Evolutionary conservation across 2,329 filamentous ascomycete genomes (phyloP).

Genomic region (Lachnellula willkommii): DNA sequence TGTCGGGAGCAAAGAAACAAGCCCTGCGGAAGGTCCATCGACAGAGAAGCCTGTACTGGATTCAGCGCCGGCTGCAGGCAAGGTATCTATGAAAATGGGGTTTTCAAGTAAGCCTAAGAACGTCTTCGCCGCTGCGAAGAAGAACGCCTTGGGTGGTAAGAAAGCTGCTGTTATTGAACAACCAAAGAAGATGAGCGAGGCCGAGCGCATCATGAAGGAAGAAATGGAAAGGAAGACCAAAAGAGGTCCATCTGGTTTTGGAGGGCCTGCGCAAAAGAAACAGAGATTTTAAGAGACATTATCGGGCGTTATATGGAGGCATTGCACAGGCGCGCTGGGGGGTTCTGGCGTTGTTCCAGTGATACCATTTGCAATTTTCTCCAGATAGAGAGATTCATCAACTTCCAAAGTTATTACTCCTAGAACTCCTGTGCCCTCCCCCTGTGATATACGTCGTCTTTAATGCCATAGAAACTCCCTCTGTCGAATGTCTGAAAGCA

Average conservation of each 20-base stretch:
- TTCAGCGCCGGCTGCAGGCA: constrained; percentile 24
- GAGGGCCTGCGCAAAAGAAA: constrained; percentile 51
- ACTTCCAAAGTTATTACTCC: constrained; percentile 15
- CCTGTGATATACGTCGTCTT: not conserved
- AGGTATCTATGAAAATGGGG: constrained; percentile 61
- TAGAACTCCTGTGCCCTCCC: constrained; percentile 20
- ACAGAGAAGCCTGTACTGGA: constrained; percentile 1
- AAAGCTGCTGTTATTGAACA: constrained; percentile 53
- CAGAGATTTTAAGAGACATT: constrained; percentile 35
- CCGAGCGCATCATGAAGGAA: constrained; percentile 83
- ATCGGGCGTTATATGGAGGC: not conserved
- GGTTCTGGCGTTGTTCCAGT: constrained; percentile 14
- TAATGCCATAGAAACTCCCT: not conserved
- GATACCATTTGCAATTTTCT: constrained; percentile 25
- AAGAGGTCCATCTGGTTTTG: constrained; percentile 43
- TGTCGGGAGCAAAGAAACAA: constrained; percentile 10
- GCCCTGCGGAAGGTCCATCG: not conserved
- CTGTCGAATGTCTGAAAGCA: not conserved
- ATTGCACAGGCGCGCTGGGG: constrained; percentile 3
- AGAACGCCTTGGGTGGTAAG: constrained; percentile 66
- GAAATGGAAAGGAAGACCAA: constrained; percentile 68
- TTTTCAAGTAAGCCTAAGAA: constrained; percentile 68
- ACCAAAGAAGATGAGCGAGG: constrained; percentile 81
- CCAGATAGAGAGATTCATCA: constrained; percentile 7
- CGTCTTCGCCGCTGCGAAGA: constrained; percentile 63